Evolutionary conservation across 75 land plant species (phyloP), one percentile per base, ranked within the genome.

Genomic region (Isoetes taiwanensis): DNA sequence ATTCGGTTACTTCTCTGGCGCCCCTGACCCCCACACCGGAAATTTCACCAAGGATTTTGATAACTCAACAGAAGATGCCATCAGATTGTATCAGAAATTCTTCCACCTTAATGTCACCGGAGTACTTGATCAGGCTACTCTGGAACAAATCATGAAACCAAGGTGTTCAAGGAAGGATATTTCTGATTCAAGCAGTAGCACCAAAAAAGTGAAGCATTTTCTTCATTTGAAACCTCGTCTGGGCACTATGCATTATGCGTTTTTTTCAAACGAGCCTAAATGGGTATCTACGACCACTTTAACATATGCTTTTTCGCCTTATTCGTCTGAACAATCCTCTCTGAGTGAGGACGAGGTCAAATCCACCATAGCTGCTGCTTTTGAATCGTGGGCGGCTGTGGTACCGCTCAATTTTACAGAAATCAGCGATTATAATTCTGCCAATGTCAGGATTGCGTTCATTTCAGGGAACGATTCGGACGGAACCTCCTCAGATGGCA

Each of bases 381-480:
- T 64, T 34, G 41, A 12, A 17, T 12, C 16, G 61, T 65, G 62
- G 67, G 61, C 52, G 2, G 62, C 46, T 2, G 40, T 59, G 28
- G 67, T 57, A 27, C 67, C 62, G 11, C 40, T 65, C 40, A 34
- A 24, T 2, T 64, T 64, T 52, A 65, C 67, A 14, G 62, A 57
- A 37, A 43, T 42, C 0, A 30, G 41, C 21, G 26, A 17, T 19
- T 65, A 40, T 12, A 16, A 23, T 9, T 16, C 46, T 9, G 67
- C 67, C 4, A 61, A 65, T 30, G 42, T 65, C 24, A 34, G 39
- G 25, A 65, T 65, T 52, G 43, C 46, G 19, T 65, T 65, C 30
- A 35, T 28, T 0, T 2, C 26, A 9, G 62, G 62, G 8, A n/a
- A 65, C 2, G 61, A 65, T 11, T 59, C 61, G 2, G 67, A 65